Conservation (phyloP, 805 yeast genomes). For the Sugiyamaella marilandica region DNA sequence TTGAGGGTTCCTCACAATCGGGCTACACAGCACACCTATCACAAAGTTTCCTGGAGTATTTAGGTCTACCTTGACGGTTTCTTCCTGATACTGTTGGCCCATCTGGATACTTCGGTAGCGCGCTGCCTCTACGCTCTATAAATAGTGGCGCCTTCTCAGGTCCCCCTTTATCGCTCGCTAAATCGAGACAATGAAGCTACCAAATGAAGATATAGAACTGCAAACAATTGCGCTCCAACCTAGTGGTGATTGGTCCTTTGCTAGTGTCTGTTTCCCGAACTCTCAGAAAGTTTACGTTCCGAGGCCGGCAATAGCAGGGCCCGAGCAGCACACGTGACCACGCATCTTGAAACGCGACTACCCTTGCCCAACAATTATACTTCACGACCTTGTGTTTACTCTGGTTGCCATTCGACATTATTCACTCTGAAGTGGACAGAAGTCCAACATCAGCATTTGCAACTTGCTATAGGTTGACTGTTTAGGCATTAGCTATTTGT, state of each 20-base stretch:
- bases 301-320: background rate
- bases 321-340: background rate
- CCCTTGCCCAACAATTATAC: background rate
- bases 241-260: too few species aligned
- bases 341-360: background rate
- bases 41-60: background rate
- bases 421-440: too few species aligned
- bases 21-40: conserved; percentile 16
- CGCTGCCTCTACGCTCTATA: background rate
- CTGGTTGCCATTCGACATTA: too few species aligned
- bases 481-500: too few species aligned
- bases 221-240: background rate
- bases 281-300: background rate
- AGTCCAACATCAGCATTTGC: too few species aligned
- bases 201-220: background rate
- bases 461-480: too few species aligned
- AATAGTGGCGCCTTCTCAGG: background rate
- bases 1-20: conserved; percentile 8
- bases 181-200: background rate
- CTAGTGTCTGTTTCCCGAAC: too few species aligned
- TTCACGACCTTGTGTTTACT: too few species aligned
- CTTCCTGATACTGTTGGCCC: background rate
- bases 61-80: conserved; percentile 1
- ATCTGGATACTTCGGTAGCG: too few species aligned
- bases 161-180: background rate